These are phyloP conservation scores for Lenzites betulinus DNA, from an alignment of 768 basidiomycete species.

Conservation along the genomic window DNA sequence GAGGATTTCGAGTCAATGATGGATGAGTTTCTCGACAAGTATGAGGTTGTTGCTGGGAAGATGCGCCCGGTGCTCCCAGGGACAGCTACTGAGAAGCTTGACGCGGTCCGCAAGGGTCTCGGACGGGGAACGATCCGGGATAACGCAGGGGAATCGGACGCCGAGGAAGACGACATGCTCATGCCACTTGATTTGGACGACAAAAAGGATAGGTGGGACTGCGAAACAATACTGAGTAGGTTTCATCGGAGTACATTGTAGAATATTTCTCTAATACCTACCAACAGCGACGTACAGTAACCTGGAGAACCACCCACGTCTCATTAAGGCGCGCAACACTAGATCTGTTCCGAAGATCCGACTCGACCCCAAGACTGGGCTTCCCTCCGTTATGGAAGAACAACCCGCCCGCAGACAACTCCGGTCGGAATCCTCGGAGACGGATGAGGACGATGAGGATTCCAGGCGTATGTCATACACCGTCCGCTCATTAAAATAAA, in stretches of 20 bases:
- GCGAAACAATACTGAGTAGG: conserved; percentile 92
- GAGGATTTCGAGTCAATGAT: conserved; percentile 91
- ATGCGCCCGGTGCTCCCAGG: conserved; percentile 77
- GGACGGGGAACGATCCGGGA: conserved; percentile 64
- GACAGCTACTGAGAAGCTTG: conserved; percentile 75
- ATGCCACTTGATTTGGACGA: conserved; percentile 46
- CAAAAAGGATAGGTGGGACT: conserved; percentile 88
- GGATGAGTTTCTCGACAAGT: conserved; percentile 91
- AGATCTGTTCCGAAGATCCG: conserved; percentile 62
- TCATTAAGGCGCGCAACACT: conserved; percentile 70
- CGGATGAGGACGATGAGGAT: conserved; percentile 33
- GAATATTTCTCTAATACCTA: not conserved
- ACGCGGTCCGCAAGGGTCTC: conserved; percentile 75
- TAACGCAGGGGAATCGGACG: conserved; percentile 48
- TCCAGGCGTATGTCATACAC: conserved; percentile 2
- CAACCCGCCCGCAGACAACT: conserved; percentile 14
- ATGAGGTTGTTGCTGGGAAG: conserved; percentile 87
- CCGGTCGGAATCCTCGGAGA: conserved; percentile 13
- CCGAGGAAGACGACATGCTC: conserved; percentile 47
- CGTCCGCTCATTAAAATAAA: not conserved
- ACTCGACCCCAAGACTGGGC: conserved; percentile 75
- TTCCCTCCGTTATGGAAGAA: conserved; percentile 57
- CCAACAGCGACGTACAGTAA: conserved; percentile 90
- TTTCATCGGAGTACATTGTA: not conserved
- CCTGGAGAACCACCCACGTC: conserved; percentile 92